Evolutionary conservation across 129 eudicot species (phyloP), one percentile per base, ranked within the genome.

Genomic region (Chrysanthemum seticuspe): DNA sequence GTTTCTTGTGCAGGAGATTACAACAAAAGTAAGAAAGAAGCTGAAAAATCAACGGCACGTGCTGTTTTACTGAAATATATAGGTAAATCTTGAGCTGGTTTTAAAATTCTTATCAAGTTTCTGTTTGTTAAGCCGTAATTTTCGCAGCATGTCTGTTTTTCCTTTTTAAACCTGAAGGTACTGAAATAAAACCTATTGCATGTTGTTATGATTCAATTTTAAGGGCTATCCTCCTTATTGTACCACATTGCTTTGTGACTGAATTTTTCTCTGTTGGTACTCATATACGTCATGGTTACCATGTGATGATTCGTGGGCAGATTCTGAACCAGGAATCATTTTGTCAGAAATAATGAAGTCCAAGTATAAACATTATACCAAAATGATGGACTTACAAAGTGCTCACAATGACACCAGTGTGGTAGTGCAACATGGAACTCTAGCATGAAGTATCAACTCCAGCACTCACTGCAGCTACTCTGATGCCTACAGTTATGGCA

Each of bases 281-380:
- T 31, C 5, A 31, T 0, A 31, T 31, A 3, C 36, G 4, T 31
- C 5, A 31, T 31, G 3, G 4, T 31, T 31, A 0, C 36, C 36
- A 31, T 31, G 36, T 73, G 29, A 14, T 59, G 48, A 23, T 72
- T 23, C 13, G 13, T 73, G 69, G 76, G 63, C 77, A 84, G 83
- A 67, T 48, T 68, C 86, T 65, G 92, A 76, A 60, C 60, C 83
- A 10, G 76, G 71, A 31, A 60, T 51, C 21, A 27, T 70, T 34
- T 67, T 86, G 56, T 84, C 81, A 8, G 84, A 84, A 83, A 86
- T 86, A 40, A 52, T 89, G 12, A 82, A 66, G 74, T 78, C 83
- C 10, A 89, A 78, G 44, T 64, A 16, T 59, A 78, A 71, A 80
- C 50, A 8, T 49, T 59, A 65, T 71, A 63, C 60, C n/a, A 79